A percentile compares a stretch with the other conserved stretches of the same genome.
Evolutionary conservation across 768 basidiomycete genomes (phyloP).

Genomic region (Leccinum pellstonianum): DNA sequence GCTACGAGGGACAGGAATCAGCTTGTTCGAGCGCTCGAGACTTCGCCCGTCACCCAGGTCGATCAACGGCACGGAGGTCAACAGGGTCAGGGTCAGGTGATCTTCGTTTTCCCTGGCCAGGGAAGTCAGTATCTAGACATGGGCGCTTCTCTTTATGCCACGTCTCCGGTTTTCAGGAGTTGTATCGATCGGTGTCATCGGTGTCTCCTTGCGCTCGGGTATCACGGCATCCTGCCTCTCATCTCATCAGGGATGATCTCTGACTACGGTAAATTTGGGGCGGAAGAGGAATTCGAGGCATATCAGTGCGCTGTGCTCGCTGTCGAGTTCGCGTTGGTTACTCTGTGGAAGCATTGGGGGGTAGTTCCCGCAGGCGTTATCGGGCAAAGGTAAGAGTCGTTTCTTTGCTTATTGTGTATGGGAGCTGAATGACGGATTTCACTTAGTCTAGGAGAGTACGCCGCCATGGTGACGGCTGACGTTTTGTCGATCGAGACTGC

Average conservation of each 20-base stretch:
- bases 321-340: conserved; percentile 60
- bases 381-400: conserved; percentile 64
- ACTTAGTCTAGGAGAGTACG: conserved; percentile 75
- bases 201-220: conserved; percentile 48
- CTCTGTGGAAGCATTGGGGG: conserved; percentile 71
- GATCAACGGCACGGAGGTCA: conserved; percentile 11
- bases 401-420: background rate
- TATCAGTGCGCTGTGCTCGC: conserved; percentile 57
- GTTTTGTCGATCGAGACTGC: conserved; percentile 58
- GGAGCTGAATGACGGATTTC: background rate
- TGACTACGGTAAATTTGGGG: conserved; percentile 19
- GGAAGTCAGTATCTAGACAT: conserved; percentile 67
- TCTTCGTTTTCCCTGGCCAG: conserved; percentile 76
- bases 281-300: conserved; percentile 42
- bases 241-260: conserved; percentile 32
- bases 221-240: conserved; percentile 48
- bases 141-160: conserved; percentile 56
- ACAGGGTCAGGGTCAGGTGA: conserved; percentile 31
- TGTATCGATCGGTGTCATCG: conserved; percentile 59
- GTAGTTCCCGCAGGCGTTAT: conserved; percentile 57
- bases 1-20: conserved; percentile 44
- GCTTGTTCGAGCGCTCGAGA: conserved; percentile 44
- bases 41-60: conserved; percentile 34
- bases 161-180: conserved; percentile 45
- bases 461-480: conserved; percentile 62